phyloP scores from a whole-genome alignment of 176 grass and related monocot species.

The Triticum turgidum region DNA sequence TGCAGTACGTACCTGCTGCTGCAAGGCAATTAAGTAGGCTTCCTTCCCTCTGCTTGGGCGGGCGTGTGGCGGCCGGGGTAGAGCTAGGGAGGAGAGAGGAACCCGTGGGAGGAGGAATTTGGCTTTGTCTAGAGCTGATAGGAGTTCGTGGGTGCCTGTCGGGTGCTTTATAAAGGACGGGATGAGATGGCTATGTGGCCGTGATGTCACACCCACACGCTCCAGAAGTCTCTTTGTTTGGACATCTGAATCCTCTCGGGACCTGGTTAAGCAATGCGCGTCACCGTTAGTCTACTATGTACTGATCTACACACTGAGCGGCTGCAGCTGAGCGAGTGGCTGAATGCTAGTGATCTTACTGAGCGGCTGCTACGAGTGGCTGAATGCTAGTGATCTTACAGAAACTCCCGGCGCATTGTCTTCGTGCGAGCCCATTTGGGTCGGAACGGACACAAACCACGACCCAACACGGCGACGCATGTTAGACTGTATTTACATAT shows the following conservation, averaged over 20 bases:
- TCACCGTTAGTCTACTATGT: background rate
- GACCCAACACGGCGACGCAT: no score
- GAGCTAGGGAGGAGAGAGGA: background rate
- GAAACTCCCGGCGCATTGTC: no score
- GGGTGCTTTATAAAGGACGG: conserved; percentile 42
- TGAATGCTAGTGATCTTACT: no score
- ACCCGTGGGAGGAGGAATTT: background rate
- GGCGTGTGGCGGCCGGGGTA: background rate
- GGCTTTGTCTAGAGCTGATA: conserved; percentile 13
- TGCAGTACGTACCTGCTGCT: conserved; percentile 15
- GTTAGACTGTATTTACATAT: no score
- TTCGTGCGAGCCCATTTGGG: no score
- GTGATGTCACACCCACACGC: conserved; percentile 28
- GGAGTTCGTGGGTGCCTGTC: conserved; percentile 20
- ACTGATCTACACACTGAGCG: no score
- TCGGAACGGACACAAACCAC: no score
- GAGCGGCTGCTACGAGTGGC: no score
- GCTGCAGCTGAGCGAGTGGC: no score
- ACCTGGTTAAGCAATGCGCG: background rate
- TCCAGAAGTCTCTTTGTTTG: background rate
- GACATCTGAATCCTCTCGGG: conserved; percentile 35
- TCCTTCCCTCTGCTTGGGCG: no score
- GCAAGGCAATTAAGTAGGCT: background rate
- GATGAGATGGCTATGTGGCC: conserved; percentile 7
- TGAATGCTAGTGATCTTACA: no score